Conservation (phyloP, 805 yeast species). For the Metschnikowia continentalis region DNA sequence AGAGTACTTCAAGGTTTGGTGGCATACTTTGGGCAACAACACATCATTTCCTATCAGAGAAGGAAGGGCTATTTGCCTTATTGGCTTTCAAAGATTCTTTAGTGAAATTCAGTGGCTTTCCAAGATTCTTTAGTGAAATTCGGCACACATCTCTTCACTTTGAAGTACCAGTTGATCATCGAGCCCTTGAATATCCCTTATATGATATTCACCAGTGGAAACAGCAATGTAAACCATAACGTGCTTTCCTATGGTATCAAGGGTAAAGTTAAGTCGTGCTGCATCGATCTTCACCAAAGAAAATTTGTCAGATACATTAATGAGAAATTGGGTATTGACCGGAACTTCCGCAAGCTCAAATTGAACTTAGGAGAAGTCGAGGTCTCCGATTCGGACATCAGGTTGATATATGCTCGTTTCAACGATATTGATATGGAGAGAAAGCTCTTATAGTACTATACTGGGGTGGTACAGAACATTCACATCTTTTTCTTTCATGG, state of each 20-base stretch:
- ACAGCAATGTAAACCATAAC: conserved; percentile 19
- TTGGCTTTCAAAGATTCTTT: conserved; percentile 11
- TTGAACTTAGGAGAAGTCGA: conserved; percentile 69
- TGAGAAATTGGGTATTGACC: conserved; percentile 32
- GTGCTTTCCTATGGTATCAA: conserved; percentile 39
- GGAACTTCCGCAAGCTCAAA: conserved; percentile 47
- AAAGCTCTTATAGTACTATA: conserved; percentile 15
- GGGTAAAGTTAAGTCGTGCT: conserved; percentile 30
- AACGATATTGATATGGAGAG: conserved; percentile 46
- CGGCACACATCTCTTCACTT: conserved; percentile 38
- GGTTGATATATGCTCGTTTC: conserved; percentile 63
- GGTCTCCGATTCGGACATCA: conserved; percentile 61
- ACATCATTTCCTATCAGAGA: conserved; percentile 34
- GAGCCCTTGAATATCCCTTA: conserved; percentile 40
- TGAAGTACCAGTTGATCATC: conserved; percentile 38
- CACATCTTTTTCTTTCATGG: too few species aligned
- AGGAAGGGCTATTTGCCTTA: conserved; percentile 28
- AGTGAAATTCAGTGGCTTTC: conserved; percentile 33
- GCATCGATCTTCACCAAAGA: conserved; percentile 39
- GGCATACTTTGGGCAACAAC: conserved; percentile 32
- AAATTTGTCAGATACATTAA: conserved; percentile 34
- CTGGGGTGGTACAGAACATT: conserved; percentile 8
- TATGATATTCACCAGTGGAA: conserved; percentile 27
- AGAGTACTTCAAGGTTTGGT: conserved; percentile 40
- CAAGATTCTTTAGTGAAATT: conserved; percentile 31